Percentiles rank a stretch among this genome's conserved stretches.
Evolutionary conservation across 2,329 filamentous ascomycete genomes (phyloP).

Genomic region (Fusarium staphyleae): DNA sequence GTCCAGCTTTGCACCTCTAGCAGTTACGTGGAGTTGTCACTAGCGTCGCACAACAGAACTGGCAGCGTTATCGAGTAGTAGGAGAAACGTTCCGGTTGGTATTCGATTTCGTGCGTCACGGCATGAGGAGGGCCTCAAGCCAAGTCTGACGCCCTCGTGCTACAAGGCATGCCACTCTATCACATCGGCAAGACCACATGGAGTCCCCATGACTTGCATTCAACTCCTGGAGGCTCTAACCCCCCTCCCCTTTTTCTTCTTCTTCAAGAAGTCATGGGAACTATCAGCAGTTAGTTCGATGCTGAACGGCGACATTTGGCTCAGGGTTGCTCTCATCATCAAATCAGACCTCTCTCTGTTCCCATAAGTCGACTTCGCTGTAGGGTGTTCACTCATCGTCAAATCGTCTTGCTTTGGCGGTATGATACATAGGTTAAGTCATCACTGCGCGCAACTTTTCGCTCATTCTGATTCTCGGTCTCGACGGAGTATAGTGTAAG

Average conservation of each 20-base stretch:
- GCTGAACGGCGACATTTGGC: too few relatives aligned
- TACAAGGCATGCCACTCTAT: slow-evolving; percentile 8
- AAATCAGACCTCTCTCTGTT: too few relatives aligned
- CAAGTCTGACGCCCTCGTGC: slow-evolving; percentile 1
- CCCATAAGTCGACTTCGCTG: too few relatives aligned
- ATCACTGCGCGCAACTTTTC: slow-evolving; percentile 1
- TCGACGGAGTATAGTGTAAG: slow-evolving; percentile 3
- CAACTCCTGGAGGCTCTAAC: not conserved
- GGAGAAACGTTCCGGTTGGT: slow-evolving; percentile 24
- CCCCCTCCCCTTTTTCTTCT: too few relatives aligned
- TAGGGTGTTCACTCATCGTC: too few relatives aligned
- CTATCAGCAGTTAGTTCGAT: too few relatives aligned
- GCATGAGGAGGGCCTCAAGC: slow-evolving; percentile 30
- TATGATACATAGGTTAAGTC: not conserved
- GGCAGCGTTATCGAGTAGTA: slow-evolving; percentile 25
- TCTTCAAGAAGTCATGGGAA: too few relatives aligned
- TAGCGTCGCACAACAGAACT: slow-evolving; percentile 20
- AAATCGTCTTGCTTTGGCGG: too few relatives aligned
- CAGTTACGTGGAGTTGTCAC: slow-evolving; percentile 16
- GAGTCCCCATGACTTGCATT: slow-evolving; percentile 2
- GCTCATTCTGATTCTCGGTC: slow-evolving; percentile 10
- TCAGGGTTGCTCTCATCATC: too few relatives aligned
- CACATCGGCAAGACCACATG: not conserved
- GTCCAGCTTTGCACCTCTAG: not conserved
- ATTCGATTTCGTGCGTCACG: slow-evolving; percentile 31